A percentile compares a stretch with the other conserved stretches of the same genome.
phyloP scores from a whole-genome alignment of 306 rosid genomes.

The Malus asiatica region DNA sequence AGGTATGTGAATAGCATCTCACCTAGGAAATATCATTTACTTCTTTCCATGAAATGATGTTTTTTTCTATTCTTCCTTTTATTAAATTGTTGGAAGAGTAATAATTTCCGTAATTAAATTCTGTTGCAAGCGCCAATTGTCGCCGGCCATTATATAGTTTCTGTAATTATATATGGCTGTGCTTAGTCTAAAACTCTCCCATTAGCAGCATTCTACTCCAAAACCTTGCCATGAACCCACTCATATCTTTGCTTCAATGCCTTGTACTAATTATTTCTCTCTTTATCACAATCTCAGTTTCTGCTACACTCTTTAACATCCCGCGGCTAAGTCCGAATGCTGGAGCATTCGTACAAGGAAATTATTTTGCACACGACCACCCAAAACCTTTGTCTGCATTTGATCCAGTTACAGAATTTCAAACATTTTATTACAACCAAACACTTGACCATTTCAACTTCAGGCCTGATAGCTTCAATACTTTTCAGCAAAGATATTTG shows the following conservation, averaged over 20 bases:
- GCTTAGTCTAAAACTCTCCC: background rate
- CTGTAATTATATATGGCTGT: background rate
- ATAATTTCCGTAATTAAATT: too few relatives aligned
- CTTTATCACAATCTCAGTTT: slow-evolving; percentile 11
- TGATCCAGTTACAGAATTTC: slow-evolving; percentile 7
- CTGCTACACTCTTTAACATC: slow-evolving; percentile 4
- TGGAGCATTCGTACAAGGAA: slow-evolving; percentile 1
- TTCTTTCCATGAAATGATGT: too few relatives aligned
- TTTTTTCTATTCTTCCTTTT: too few relatives aligned
- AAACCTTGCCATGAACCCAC: background rate
- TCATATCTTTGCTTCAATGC: slow-evolving; percentile 4
- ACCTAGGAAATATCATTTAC: too few relatives aligned
- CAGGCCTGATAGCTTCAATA: slow-evolving; percentile 38
- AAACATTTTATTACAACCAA: slow-evolving; percentile 40
- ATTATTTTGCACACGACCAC: background rate
- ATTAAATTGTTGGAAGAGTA: too few relatives aligned
- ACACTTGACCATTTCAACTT: slow-evolving; percentile 63
- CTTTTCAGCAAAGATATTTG: slow-evolving; percentile 48
- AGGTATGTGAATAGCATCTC: too few relatives aligned
- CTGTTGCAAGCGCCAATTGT: too few relatives aligned
- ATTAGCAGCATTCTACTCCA: background rate
- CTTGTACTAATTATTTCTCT: slow-evolving; percentile 21
- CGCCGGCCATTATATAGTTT: too few relatives aligned
- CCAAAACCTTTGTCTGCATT: background rate
- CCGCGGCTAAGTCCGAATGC: slow-evolving; percentile 41